Conservation (phyloP, 768 basidiomycete genomes). For the Psilocybe azurescens region DNA sequence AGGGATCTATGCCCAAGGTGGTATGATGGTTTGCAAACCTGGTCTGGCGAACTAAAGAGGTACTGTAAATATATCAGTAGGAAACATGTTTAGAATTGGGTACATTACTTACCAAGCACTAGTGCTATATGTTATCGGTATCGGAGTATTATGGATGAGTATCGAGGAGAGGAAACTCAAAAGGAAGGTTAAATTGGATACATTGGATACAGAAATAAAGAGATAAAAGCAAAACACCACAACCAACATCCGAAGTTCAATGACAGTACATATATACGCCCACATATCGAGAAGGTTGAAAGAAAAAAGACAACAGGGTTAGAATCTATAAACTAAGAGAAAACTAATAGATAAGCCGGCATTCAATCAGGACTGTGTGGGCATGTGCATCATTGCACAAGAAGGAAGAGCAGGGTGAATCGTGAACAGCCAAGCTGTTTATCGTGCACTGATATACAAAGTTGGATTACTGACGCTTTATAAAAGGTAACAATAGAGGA, state of each 20-base stretch:
- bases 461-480: constrained; percentile 24
- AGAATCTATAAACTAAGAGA: constrained; percentile 4
- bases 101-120: neutral
- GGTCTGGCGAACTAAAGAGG: constrained; percentile 5
- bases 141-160: neutral
- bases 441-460: constrained; percentile 18
- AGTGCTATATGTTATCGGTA: neutral
- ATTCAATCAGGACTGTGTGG: neutral
- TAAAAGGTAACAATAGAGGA: constrained; percentile 18
- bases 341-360: constrained; percentile 4
- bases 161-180: neutral
- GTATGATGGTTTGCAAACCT: constrained; percentile 53
- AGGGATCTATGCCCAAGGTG: constrained; percentile 62
- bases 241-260: neutral
- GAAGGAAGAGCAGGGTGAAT: constrained; percentile 9
- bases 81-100: neutral
- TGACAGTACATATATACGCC: constrained; percentile 14
- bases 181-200: constrained; percentile 5
- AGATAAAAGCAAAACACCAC: constrained; percentile 1
- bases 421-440: constrained; percentile 12
- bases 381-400: neutral
- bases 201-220: constrained; percentile 14
- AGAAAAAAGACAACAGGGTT: constrained; percentile 6
- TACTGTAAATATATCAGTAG: neutral
- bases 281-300: constrained; percentile 1